These are phyloP conservation scores for Globisporangium okanoganense DNA, from an alignment of 352 stramenopile genomes.

Conservation along the genomic window DNA sequence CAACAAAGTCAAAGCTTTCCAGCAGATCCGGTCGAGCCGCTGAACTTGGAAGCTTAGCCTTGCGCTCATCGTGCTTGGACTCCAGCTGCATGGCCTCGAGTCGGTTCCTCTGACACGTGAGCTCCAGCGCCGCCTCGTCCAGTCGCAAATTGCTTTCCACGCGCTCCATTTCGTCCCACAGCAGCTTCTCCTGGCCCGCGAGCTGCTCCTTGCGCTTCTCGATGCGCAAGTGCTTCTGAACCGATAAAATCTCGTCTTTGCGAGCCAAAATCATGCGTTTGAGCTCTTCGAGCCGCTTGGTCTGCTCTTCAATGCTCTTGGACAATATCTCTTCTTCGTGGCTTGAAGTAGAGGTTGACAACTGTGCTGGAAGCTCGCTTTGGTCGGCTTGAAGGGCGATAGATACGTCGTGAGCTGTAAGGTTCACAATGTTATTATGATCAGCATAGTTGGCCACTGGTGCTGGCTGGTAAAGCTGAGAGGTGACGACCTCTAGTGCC, in stretches of 20 bases:
- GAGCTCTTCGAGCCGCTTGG: conserved; percentile 39
- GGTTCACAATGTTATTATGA: not conserved
- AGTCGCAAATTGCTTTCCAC: conserved; percentile 31
- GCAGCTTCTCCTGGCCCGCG: conserved; percentile 31
- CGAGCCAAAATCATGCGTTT: conserved; percentile 36
- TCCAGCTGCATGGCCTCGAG: conserved; percentile 44
- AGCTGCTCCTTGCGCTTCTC: conserved; percentile 49
- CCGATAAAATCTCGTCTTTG: conserved; percentile 31
- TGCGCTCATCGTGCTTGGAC: conserved; percentile 20
- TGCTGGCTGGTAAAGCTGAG: conserved; percentile 2
- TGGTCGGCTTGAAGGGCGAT: not conserved
- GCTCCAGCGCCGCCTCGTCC: conserved; percentile 36
- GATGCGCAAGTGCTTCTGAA: conserved; percentile 49
- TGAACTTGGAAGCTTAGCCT: conserved; percentile 11
- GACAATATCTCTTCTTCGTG: conserved; percentile 36
- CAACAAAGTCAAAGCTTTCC: conserved; percentile 33
- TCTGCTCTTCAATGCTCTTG: conserved; percentile 68
- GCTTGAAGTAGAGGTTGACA: conserved; percentile 21
- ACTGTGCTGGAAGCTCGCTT: not conserved
- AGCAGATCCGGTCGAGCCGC: conserved; percentile 5
- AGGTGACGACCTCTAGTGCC: not conserved
- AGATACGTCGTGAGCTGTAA: not conserved
- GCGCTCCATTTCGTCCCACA: conserved; percentile 48
- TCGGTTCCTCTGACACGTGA: conserved; percentile 43
- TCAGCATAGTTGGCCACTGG: not conserved